phyloP scores from a whole-genome alignment of 2,329 filamentous ascomycete genomes.

The Lanzia echinophila region DNA sequence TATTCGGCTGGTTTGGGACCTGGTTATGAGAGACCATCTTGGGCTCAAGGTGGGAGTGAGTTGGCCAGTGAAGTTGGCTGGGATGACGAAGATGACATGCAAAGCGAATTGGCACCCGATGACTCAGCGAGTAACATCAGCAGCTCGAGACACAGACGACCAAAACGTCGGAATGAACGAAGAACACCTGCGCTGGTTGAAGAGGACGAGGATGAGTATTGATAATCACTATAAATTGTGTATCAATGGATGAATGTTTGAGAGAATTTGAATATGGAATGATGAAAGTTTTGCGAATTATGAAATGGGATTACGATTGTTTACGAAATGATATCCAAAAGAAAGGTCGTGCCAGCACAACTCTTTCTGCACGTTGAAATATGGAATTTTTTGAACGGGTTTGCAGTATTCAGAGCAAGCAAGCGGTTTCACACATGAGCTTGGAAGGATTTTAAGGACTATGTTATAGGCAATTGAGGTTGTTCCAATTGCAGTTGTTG shows the following conservation, averaged over 20 bases:
- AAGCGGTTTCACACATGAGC: no score
- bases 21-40: slow-evolving; percentile 29
- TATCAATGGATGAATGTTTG: background rate
- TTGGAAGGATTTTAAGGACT: no score
- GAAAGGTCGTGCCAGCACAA: background rate
- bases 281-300: background rate
- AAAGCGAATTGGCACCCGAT: slow-evolving; percentile 62
- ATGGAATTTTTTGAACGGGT: background rate
- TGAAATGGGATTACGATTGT: slow-evolving; percentile 11
- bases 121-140: slow-evolving; percentile 77
- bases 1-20: slow-evolving; percentile 26
- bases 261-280: background rate
- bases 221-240: background rate
- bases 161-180: slow-evolving; percentile 61
- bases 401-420: background rate
- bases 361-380: background rate
- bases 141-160: slow-evolving; percentile 59
- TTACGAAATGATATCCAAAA: slow-evolving; percentile 14
- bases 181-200: slow-evolving; percentile 67
- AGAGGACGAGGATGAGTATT: slow-evolving; percentile 55
- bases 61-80: slow-evolving; percentile 38
- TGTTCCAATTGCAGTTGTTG: no score
- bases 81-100: slow-evolving; percentile 41
- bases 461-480: no score
- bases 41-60: slow-evolving; percentile 34